Conservation (phyloP, 2,329 filamentous ascomycete species). For the Penicillium sclerotigenum region DNA sequence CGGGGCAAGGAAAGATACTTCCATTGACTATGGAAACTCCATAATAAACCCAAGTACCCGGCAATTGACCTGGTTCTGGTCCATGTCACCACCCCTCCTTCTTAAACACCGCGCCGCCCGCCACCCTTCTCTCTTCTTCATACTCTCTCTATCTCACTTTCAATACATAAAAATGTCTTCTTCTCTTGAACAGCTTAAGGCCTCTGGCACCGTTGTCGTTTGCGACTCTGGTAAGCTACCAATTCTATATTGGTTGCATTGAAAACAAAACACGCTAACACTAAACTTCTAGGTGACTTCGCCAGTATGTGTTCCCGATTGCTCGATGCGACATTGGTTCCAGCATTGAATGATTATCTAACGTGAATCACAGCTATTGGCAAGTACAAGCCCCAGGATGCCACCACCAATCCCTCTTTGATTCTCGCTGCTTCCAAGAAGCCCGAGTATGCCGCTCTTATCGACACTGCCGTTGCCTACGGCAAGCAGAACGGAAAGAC, state of each 20-base stretch:
- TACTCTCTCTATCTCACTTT: slow-evolving; percentile 17
- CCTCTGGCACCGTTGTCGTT: slow-evolving; percentile 92
- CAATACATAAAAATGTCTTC: slow-evolving; percentile 61
- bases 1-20: slow-evolving; percentile 15
- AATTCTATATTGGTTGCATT: neutral
- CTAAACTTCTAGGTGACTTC: slow-evolving; percentile 62
- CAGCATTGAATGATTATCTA: slow-evolving; percentile 7
- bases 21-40: neutral
- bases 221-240: slow-evolving; percentile 80
- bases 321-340: slow-evolving; percentile 8
- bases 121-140: slow-evolving; percentile 16
- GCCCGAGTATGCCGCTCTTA: slow-evolving; percentile 88
- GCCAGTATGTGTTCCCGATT: slow-evolving; percentile 58
- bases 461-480: slow-evolving; percentile 78
- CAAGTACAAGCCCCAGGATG: slow-evolving; percentile 99
- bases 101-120: slow-evolving; percentile 23
- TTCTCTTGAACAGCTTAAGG: slow-evolving; percentile 96
- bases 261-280: slow-evolving; percentile 26
- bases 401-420: slow-evolving; percentile 98
- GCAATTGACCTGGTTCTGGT: slow-evolving; percentile 7
- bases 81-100: slow-evolving; percentile 19
- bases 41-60: slow-evolving; percentile 17
- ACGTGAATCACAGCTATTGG: slow-evolving; percentile 67
- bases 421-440: slow-evolving; percentile 99
- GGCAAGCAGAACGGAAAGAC: slow-evolving; percentile 71